Conservation (phyloP, 2,329 filamentous ascomycete species). For the Davidsoniella eucalypti region DNA sequence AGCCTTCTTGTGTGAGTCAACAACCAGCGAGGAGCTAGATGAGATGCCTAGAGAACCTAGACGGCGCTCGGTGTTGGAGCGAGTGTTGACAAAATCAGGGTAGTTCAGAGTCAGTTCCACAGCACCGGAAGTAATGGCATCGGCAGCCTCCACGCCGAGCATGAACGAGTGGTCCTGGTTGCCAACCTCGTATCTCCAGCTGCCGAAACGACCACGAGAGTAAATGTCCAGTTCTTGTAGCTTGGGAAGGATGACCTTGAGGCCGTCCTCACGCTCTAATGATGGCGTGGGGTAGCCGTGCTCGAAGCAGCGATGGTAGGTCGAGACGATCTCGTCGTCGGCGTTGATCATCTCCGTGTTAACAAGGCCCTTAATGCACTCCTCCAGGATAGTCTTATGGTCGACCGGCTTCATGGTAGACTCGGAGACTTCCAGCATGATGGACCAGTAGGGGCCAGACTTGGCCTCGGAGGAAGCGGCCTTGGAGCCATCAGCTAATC, state of each 20-base stretch:
- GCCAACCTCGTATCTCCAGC: conserved; percentile 92
- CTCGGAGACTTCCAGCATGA: conserved; percentile 98
- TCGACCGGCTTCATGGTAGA: conserved; percentile 91
- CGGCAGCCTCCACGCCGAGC: conserved; percentile 84
- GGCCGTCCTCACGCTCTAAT: conserved; percentile 85
- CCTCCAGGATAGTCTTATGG: conserved; percentile 64
- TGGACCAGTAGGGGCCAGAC: conserved; percentile 96
- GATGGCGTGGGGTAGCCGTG: conserved; percentile 95
- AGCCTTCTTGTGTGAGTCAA: conserved; percentile 5
- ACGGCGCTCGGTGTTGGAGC: conserved; percentile 50
- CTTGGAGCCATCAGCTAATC: conserved; percentile 74
- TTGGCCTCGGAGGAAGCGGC: conserved; percentile 54
- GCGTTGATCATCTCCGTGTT: conserved; percentile 95
- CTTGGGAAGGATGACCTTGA: conserved; percentile 83
- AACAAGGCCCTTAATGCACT: conserved; percentile 89
- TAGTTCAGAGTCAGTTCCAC: conserved; percentile 92
- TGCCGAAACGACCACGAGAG: conserved; percentile 92
- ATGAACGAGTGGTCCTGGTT: conserved; percentile 98
- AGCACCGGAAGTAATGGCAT: conserved; percentile 76
- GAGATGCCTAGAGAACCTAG: conserved; percentile 20
- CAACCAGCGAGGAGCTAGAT: conserved; percentile 2
- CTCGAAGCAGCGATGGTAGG: conserved; percentile 94
- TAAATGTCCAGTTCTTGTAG: conserved; percentile 83
- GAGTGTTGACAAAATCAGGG: conserved; percentile 82
- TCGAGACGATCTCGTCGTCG: conserved; percentile 87